A percentile compares a stretch with the other conserved stretches of the same genome.
Evolutionary conservation across 108 stramenopile species (phyloP).

Genomic region (Cyclotella sp.): DNA sequence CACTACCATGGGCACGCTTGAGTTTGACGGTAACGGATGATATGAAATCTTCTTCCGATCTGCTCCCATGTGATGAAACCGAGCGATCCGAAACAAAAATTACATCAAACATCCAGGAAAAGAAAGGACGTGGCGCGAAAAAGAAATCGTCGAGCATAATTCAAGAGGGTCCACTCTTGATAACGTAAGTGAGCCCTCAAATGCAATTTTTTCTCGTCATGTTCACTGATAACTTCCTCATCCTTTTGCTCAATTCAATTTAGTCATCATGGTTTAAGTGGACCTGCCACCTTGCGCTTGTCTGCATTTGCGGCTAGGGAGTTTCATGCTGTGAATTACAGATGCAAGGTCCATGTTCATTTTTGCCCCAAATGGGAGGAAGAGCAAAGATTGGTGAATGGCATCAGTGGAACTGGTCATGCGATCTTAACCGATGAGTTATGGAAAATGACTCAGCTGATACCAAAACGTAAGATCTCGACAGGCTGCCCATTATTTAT

Average conservation of each 20-base stretch:
- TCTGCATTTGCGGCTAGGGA: conserved; percentile 94
- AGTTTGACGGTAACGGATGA: conserved; percentile 49
- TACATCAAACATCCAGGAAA: background rate
- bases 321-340: conserved; percentile 74
- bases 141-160: conserved; percentile 49
- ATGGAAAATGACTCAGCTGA: conserved; percentile 50
- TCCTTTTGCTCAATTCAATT: background rate
- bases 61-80: conserved; percentile 5
- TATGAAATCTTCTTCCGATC: conserved; percentile 5
- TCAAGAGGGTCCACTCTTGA: conserved; percentile 87
- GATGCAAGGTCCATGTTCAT: conserved; percentile 65
- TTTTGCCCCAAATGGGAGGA: conserved; percentile 60
- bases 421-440: conserved; percentile 37
- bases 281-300: conserved; percentile 89
- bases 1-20: conserved; percentile 67
- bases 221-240: background rate
- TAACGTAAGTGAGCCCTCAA: conserved; percentile 56
- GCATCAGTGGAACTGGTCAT: conserved; percentile 24
- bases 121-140: conserved; percentile 37
- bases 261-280: conserved; percentile 88
- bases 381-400: conserved; percentile 16
- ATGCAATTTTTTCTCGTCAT: background rate
- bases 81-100: background rate
- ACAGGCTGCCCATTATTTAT: conserved; percentile 73
- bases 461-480: conserved; percentile 60